phyloP scores from a whole-genome alignment of 805 yeast genomes.

The Kluyveromyces dobzhanskii region DNA sequence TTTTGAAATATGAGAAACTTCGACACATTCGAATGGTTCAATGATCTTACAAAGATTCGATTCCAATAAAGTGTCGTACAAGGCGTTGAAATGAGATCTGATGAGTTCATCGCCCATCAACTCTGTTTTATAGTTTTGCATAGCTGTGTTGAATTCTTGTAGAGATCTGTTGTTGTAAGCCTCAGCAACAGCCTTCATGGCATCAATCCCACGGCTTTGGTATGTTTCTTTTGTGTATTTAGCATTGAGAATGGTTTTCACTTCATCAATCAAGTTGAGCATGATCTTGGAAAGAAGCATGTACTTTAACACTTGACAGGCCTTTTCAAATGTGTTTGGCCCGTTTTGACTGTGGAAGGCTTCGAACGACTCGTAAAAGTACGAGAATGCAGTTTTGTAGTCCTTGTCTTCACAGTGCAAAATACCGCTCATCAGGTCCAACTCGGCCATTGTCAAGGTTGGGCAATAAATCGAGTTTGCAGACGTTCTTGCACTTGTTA shows the following conservation, averaged over 20 bases:
- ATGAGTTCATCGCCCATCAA: slow-evolving; percentile 81
- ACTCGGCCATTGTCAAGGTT: slow-evolving; percentile 85
- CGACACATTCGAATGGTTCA: slow-evolving; percentile 96
- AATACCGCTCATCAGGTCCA: slow-evolving; percentile 92
- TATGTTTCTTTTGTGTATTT: slow-evolving; percentile 61
- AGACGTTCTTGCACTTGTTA: slow-evolving; percentile 91
- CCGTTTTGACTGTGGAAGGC: slow-evolving; percentile 52
- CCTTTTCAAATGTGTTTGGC: slow-evolving; percentile 50
- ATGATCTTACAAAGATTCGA: slow-evolving; percentile 90
- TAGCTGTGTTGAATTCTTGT: slow-evolving; percentile 81
- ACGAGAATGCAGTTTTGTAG: slow-evolving; percentile 90
- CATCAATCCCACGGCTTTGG: slow-evolving; percentile 81
- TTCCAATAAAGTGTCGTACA: slow-evolving; percentile 87
- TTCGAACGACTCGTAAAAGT: slow-evolving; percentile 92
- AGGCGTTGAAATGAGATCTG: slow-evolving; percentile 83
- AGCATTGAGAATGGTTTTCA: slow-evolving; percentile 65
- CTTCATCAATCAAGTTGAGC: slow-evolving; percentile 82
- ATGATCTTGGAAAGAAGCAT: slow-evolving; percentile 89
- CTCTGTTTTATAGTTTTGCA: slow-evolving; percentile 62
- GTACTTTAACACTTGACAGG: slow-evolving; percentile 78
- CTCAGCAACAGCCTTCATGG: slow-evolving; percentile 86
- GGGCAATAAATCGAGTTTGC: slow-evolving; percentile 97
- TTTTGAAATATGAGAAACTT: slow-evolving; percentile 77
- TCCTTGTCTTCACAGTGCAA: slow-evolving; percentile 96
- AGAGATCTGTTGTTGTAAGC: slow-evolving; percentile 87